Base-by-base conservation (phyloP, 73 alveolate genomes). In the Paramecium tetraurelia region DNA sequence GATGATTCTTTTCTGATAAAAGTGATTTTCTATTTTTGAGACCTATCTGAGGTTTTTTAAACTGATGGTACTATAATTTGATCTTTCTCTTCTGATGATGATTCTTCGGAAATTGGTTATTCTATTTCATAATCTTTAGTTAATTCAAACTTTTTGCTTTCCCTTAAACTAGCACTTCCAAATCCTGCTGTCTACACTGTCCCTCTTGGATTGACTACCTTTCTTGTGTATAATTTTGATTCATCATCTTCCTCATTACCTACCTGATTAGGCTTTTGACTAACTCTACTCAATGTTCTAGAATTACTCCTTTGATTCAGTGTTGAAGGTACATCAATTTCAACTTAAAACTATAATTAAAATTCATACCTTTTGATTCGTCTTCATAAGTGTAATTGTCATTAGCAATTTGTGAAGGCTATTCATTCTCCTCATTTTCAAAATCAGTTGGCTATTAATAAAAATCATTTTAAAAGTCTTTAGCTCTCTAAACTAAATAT, bases 141-240 rank as follows among this genome's bases (percentile, higher is more conserved):
- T 63, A 63, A 11, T 27, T 63, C 84, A 63, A 63, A 27, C 29
- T 63, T 63, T 24, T 63, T 63, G 84, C 84, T 63, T 31, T 63
- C 84, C 12, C 48, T 63, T 31, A 63, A 31, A 27, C 84, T 63
- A 2, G 50, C 84, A 63, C 46, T 63, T 22, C 84, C 86, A 35
- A 72, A 72, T 33, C 86, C 86, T 4, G 86, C 86, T 72, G 86
- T 72, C 20, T 72, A 40, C 11, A 36, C 6, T 8, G 86, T 72
- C 18, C 59, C 57, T 72, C 86, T 72, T 72, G 40, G 33, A 29
- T 38, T 38, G 10, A 16, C 59, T 72, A 33, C 86, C 18, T 72
- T 72, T 72, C 86, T 33, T 7, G 59, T 72, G 35, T 72, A 72
- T 33, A 29, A 18, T 72, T 38, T 22, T 72, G 3, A 31, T 18